Evolutionary conservation across 352 stramenopile genomes (phyloP).

Genomic region (Pythium phragmitis): DNA sequence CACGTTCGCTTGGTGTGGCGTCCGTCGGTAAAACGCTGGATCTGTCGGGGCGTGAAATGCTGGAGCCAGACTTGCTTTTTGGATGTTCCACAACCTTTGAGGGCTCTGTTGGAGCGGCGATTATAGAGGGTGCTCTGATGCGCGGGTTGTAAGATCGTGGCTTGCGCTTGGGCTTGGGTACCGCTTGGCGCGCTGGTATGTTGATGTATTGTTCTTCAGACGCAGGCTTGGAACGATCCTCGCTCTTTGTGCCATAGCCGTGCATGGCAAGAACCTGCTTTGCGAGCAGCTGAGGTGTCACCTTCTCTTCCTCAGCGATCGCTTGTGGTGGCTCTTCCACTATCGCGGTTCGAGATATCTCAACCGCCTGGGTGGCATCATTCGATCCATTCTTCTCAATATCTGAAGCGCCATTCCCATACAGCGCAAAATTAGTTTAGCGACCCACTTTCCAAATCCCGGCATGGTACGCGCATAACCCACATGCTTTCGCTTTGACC

Average conservation of each 20-base stretch:
- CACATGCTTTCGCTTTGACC: constrained; percentile 64
- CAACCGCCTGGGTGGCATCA: background rate
- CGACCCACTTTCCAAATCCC: background rate
- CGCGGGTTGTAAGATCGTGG: too few species aligned
- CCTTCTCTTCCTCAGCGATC: constrained; percentile 14
- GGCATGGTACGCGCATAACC: background rate
- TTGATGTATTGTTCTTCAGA: too few species aligned
- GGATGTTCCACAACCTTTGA: too few species aligned
- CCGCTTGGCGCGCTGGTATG: too few species aligned
- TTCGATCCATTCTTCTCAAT: constrained; percentile 36
- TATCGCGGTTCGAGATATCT: background rate
- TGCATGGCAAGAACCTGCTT: constrained; percentile 65
- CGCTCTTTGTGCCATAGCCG: constrained; percentile 32
- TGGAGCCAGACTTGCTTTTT: too few species aligned
- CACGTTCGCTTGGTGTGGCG: too few species aligned
- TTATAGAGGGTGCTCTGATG: too few species aligned
- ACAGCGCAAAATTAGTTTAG: background rate
- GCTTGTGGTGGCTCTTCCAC: background rate
- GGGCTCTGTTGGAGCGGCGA: too few species aligned
- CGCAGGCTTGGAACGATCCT: background rate
- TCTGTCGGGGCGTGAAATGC: too few species aligned
- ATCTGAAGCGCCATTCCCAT: constrained; percentile 30
- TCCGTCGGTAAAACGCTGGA: too few species aligned
- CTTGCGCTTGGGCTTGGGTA: too few species aligned
- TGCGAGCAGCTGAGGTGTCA: constrained; percentile 65